Base-by-base conservation (phyloP, 345 rosid species). In the Conringia planisiliqua region DNA sequence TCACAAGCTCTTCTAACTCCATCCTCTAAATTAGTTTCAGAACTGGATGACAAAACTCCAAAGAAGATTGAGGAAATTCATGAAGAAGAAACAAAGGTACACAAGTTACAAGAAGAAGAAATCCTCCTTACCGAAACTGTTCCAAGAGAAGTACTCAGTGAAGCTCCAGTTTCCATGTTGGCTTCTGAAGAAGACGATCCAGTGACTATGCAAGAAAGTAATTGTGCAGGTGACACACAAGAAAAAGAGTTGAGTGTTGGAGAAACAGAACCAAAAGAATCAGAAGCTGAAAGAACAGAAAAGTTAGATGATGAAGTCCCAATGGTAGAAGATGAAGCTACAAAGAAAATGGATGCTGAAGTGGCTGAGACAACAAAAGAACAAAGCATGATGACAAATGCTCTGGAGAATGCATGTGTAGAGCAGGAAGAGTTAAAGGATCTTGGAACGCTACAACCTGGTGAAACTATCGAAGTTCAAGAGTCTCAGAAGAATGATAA, bases 241-340 rank as follows among this genome's bases (percentile, higher is more conserved):
- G 66, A 30, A 40, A 18, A 9, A 29, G 62, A 35, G 55, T 71
- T 55, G 29, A 56, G 2, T 42, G 59, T 44, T 18, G 70, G 24
- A 73, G 65, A 68, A 59, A 60, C 63, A 61, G 42, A 75, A 39
- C 17, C 32, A 47, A 58, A 43, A 66, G 78, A 66, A 26, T 7
- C 61, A 38, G 74, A 47, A 46, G 60, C 30, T 11, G 80, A 75
- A 72, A 73, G 26, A 48, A 14, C 43, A 46, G 62, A 52, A n/a
- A 63, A 50, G 57, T 26, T 71, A 33, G 69, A 82, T 71, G 81
- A 81, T 75, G n/a, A 62, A 60, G 44, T 72, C 20, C 70, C 72
- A 70, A 40, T 73, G 70, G 60, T 59, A 71, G 83, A 82, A 71
- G 74, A 83, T 51, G 77, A 73, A 63, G 73, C 55, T 22, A 52